Percentiles rank a stretch among this genome's conserved stretches.
These are phyloP conservation scores for Sordaria brevicollis DNA, from an alignment of 495 filamentous ascomycete species.

Conservation along the genomic window DNA sequence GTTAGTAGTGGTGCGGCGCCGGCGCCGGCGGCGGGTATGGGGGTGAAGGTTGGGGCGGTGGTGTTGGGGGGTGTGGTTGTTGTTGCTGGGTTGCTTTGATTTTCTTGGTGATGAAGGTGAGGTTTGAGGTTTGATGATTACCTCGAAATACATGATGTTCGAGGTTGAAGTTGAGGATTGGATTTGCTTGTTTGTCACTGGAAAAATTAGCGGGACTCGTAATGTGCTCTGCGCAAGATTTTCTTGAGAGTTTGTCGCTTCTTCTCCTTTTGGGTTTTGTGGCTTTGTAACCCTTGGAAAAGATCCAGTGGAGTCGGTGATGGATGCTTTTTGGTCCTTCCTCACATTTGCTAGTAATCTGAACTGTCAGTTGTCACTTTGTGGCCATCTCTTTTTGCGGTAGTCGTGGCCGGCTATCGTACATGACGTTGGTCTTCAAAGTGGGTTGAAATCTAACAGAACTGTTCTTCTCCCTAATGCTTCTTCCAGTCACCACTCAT, in stretches of 20 bases:
- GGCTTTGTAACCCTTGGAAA: no score
- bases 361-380: no score
- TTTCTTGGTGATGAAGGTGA: neutral
- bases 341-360: no score
- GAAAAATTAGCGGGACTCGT: neutral
- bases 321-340: no score
- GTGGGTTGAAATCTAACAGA: no score
- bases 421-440: no score
- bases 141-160: neutral
- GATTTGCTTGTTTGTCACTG: neutral
- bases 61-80: constrained; percentile 28
- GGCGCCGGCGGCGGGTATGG: constrained; percentile 6
- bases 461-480: no score
- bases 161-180: no score
- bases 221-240: neutral
- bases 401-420: no score
- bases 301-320: no score
- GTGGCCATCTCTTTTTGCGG: no score
- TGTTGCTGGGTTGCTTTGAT: constrained; percentile 30
- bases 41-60: constrained; percentile 28
- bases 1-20: constrained; percentile 4
- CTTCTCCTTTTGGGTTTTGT: neutral
- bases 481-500: no score
- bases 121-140: neutral
- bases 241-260: neutral